phyloP scores from a whole-genome alignment of 2,329 filamentous ascomycete genomes.

The Blumeriella jaapii region DNA sequence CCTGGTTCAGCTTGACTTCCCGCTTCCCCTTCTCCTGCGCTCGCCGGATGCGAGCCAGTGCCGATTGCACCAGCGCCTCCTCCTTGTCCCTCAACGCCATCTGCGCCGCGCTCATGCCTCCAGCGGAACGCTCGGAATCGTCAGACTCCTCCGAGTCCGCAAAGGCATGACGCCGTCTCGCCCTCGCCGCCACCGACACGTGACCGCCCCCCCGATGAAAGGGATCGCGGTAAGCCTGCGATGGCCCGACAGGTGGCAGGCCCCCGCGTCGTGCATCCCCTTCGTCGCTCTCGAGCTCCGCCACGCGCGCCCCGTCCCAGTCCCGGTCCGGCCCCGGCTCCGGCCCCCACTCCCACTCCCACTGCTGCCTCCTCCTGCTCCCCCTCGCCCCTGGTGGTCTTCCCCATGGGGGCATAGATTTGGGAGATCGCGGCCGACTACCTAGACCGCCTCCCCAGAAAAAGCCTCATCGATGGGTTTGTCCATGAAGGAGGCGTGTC shows the following conservation, averaged over 20 bases:
- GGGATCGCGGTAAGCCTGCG: constrained; percentile 46
- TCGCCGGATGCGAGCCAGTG: constrained; percentile 66
- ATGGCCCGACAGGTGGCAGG: constrained; percentile 34
- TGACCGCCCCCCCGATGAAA: constrained; percentile 50
- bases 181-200: constrained; percentile 31
- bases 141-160: constrained; percentile 14
- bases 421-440: constrained; percentile 99
- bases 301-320: constrained; percentile 42
- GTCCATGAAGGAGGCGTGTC: constrained; percentile 91
- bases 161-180: constrained; percentile 20
- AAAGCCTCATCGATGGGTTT: constrained; percentile 99
- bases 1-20: constrained; percentile 68
- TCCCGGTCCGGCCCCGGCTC: no score
- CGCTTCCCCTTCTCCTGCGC: constrained; percentile 65
- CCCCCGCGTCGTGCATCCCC: constrained; percentile 44
- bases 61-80: constrained; percentile 64
- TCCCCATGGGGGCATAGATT: constrained; percentile 91
- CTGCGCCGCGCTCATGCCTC: constrained; percentile 41
- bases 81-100: constrained; percentile 53
- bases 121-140: constrained; percentile 37
- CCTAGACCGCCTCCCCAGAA: constrained; percentile 99
- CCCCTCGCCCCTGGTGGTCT: constrained; percentile 91
- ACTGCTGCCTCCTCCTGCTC: constrained; percentile 46
- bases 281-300: constrained; percentile 54
- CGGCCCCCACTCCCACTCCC: constrained; percentile 38